Evolutionary conservation across 106 monocot genomes (phyloP), one percentile per base, ranked within the genome.

Genomic region (Ottelia alismoides): DNA sequence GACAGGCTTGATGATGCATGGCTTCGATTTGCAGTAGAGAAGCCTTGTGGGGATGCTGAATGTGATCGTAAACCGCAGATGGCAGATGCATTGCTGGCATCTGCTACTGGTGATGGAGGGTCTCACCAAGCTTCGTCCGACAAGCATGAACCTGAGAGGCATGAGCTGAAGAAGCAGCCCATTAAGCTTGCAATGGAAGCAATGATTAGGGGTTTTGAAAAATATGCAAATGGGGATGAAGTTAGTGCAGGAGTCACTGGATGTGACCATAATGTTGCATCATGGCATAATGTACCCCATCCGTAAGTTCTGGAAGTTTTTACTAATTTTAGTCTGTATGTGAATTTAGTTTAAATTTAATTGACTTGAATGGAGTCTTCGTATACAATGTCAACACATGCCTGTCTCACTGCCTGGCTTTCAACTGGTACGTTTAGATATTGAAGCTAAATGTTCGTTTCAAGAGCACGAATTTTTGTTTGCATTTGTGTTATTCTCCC

Each of bases 1-100:
- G 92, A 93, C 59, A 74, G 54, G 56, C 83, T 93, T 1, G 59
- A 84, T 47, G 92, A 93, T 50, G 92, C 92, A 11, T 93, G 92
- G 92, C 63, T 93, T 61, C 83, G 80, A 45, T 94, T 94, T 66
- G 88, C 93, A 23, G 62, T 62, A 25, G 77, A 87, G 45, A 55
- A 80, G 7, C 80, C 80, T 1, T 70, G 76, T 52, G 71, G 53
- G 23, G 64, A 65, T 17, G 20, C 55, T 0, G 64, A 67, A 24
- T 22, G 22, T 27, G 24, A 20, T 43, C 68, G 63, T 28, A 56
- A 55, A 51, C 44, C 44, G 48, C 58, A 70, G 53, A n/a, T n/a
- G n/a, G 79, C 56, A 6, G 74, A 80, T 65, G 65, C 87, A 11
- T 2, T 77, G 45, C 56, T 77, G 71, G 67, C 75, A 69, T 74